These are phyloP conservation scores for Chionographis japonica DNA, from an alignment of 106 monocot species.

Conservation along the genomic window DNA sequence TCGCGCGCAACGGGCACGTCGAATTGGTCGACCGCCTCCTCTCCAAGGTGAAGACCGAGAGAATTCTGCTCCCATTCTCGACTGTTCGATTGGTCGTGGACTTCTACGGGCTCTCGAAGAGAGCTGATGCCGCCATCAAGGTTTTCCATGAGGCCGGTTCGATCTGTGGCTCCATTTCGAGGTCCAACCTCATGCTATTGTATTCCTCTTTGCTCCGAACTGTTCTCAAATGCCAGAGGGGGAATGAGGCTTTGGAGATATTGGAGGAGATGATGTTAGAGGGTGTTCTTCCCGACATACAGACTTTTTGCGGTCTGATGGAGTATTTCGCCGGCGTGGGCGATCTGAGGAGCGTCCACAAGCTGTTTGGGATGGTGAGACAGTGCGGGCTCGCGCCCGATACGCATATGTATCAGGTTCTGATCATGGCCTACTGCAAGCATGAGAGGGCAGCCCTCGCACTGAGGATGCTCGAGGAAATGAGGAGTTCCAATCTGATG, in stretches of 20 bases:
- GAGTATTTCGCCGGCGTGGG: slow-evolving; percentile 57
- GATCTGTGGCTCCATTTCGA: slow-evolving; percentile 43
- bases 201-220: slow-evolving; percentile 63
- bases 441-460: slow-evolving; percentile 61
- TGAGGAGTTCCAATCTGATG: slow-evolving; percentile 37
- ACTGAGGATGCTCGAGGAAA: slow-evolving; percentile 76
- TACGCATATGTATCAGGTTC: slow-evolving; percentile 47
- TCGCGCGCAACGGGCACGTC: slow-evolving; percentile 52
- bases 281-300: slow-evolving; percentile 43
- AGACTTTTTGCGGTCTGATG: slow-evolving; percentile 82
- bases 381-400: slow-evolving; percentile 69
- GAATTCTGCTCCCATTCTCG: slow-evolving; percentile 70
- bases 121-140: slow-evolving; percentile 46
- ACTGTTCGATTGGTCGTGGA: slow-evolving; percentile 67
- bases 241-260: slow-evolving; percentile 41
- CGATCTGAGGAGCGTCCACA: slow-evolving; percentile 63
- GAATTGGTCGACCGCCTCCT: slow-evolving; percentile 60
- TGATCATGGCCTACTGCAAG: slow-evolving; percentile 63
- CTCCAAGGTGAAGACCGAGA: slow-evolving; percentile 56
- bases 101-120: slow-evolving; percentile 73
- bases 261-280: slow-evolving; percentile 62
- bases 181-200: slow-evolving; percentile 30
- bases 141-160: slow-evolving; percentile 40
- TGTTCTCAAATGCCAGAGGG: slow-evolving; percentile 54
- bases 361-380: slow-evolving; percentile 58